Percentiles rank a stretch among this genome's conserved stretches.
These are phyloP conservation scores for Pythium phragmitis DNA, from an alignment of 352 stramenopile species.

Conservation along the genomic window DNA sequence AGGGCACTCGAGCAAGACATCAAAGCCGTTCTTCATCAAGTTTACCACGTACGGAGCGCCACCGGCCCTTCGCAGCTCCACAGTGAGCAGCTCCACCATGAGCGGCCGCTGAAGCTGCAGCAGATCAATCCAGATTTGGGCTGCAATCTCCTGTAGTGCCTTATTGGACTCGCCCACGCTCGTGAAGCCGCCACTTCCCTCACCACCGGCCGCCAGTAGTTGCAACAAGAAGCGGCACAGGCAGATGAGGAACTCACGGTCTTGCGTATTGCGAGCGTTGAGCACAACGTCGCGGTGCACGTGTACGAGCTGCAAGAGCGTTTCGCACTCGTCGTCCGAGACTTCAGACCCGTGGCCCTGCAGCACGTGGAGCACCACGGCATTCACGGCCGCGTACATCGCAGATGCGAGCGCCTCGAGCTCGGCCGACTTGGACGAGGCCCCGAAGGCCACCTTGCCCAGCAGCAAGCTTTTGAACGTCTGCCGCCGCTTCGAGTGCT, in stretches of 20 bases:
- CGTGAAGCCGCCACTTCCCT: background rate
- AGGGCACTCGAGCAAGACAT: constrained; percentile 47
- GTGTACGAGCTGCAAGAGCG: constrained; percentile 59
- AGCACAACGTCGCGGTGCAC: constrained; percentile 58
- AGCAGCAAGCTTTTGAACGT: constrained; percentile 48
- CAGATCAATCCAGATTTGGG: constrained; percentile 66
- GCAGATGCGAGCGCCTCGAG: constrained; percentile 46
- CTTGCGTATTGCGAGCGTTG: constrained; percentile 45
- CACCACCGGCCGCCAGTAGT: constrained; percentile 27
- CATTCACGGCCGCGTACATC: constrained; percentile 56
- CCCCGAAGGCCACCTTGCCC: constrained; percentile 50
- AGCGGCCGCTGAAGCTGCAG: constrained; percentile 56
- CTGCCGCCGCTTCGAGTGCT: constrained; percentile 30
- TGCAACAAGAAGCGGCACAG: constrained; percentile 65
- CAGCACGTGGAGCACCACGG: constrained; percentile 62
- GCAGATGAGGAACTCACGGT: constrained; percentile 65
- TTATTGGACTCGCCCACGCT: constrained; percentile 27
- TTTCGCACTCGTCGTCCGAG: constrained; percentile 46
- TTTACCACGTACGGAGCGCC: constrained; percentile 64
- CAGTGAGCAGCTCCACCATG: constrained; percentile 53
- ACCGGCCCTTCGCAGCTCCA: constrained; percentile 57
- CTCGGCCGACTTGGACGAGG: constrained; percentile 46
- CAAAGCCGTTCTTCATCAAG: constrained; percentile 79
- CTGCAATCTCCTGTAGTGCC: constrained; percentile 47
- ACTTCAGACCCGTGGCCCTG: constrained; percentile 52